Evolutionary conservation across 306 rosid species (phyloP), one percentile per base, ranked within the genome.

Genomic region (Cicer yamashitae): DNA sequence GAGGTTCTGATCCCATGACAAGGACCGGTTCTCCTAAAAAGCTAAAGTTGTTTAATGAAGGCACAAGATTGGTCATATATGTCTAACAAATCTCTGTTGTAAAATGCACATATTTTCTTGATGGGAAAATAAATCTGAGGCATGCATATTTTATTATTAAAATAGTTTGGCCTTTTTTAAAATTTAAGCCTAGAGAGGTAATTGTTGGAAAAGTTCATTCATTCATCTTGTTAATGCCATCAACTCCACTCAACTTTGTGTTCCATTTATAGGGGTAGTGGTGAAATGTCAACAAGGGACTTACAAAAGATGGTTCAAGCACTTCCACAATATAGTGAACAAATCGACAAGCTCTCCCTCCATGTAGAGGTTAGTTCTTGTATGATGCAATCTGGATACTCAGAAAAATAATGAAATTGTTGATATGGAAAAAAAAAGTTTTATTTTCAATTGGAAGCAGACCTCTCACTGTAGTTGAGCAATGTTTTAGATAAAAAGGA

Each of bases 261-360:
- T 74, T 39, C 82, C 51, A 61, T 74, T 62, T 81, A 12, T 82
- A 94, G 97, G 85, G 82, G 79, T 81, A 84, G 83, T 44, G 88
- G 97, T 77, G 96, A 94, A 81, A 81, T 94, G 82, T 91, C 99
- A 2, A 94, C 99, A 0, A 84, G 97, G 83, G 99, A 94, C 81
- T 80, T 94, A 84, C 99, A 94, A 73, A 90, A 86, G 96, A 94
- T 94, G 96, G 99, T 92, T 82, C 99, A 94, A 92, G 99, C 99
- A 73, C 90, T 94, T 90, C 99, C 97, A 44, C 99, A 94, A 77
- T 91, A 94, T 80, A 94, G 99, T 82, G 99, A 94, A 86, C 99
- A 94, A 86, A 90, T 94, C n/a, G 97, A 92, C 83, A 94, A 94
- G 84, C 98, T 94, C 74, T 94, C 98, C 71, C 91, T 94, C 77